Percentiles rank a stretch among this genome's conserved stretches.
These are phyloP conservation scores for Eutreptiella sp. DNA, from an alignment of 208 protist species.

Conservation along the genomic window DNA sequence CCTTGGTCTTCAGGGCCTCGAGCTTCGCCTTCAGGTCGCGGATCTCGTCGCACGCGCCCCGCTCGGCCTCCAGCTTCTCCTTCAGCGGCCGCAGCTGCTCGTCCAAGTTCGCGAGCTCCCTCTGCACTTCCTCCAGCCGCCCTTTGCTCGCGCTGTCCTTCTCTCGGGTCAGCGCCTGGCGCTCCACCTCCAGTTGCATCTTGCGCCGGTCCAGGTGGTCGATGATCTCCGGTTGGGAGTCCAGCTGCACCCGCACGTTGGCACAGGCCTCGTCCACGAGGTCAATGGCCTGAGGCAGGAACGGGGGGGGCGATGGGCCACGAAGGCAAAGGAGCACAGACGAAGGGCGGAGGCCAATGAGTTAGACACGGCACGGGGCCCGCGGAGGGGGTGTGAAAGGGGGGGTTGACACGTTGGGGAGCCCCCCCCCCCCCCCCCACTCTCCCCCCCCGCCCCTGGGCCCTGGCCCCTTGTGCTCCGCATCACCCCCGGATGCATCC, in stretches of 20 bases:
- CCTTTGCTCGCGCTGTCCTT: slow-evolving; percentile 77
- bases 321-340: too few species aligned
- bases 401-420: too few species aligned
- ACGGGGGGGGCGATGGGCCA: too few species aligned
- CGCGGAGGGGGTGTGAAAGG: too few species aligned
- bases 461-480: too few species aligned
- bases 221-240: slow-evolving; percentile 42
- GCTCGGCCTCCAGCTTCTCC: slow-evolving; percentile 71
- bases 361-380: too few species aligned
- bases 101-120: slow-evolving; percentile 58
- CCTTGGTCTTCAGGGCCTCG: slow-evolving; percentile 63
- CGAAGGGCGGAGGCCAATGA: too few species aligned
- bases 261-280: slow-evolving; percentile 46
- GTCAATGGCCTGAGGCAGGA: too few species aligned
- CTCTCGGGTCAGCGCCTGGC: slow-evolving; percentile 82
- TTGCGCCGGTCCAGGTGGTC: slow-evolving; percentile 39
- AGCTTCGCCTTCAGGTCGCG: slow-evolving; percentile 73
- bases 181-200: slow-evolving; percentile 83
- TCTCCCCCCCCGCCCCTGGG: too few species aligned
- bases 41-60: slow-evolving; percentile 67
- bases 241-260: slow-evolving; percentile 38
- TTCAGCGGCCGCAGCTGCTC: slow-evolving; percentile 73
- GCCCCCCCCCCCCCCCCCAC: too few species aligned
- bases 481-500: too few species aligned
- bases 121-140: slow-evolving; percentile 61